Base-by-base conservation (phyloP, 1,284 basidiomycete species). In the Heterobasidion annosum region DNA sequence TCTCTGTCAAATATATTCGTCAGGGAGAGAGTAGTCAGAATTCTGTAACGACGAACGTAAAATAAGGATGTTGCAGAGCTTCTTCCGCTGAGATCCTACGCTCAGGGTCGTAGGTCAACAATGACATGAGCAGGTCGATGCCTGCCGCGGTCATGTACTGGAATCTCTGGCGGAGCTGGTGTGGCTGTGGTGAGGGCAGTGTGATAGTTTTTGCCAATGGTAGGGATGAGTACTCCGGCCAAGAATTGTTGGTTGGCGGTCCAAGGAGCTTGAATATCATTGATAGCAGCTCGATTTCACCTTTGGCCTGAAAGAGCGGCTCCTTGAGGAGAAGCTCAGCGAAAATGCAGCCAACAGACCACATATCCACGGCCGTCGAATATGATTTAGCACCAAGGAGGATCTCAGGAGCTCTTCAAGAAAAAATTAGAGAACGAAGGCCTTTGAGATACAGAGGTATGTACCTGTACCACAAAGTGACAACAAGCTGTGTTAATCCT, bases 271-370 rank as follows among this genome's bases (percentile, higher is more conserved):
- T 91, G 73, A 96, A 96, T 52, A 99, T 94, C 85, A 92, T 89
- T 48, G 82, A 82, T 51, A 99, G 76, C 60, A 99, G 86, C 65
- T 99, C 96, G 12, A 95, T 76, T 69, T 99, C 97, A 48, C 88
- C 87, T 65, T 94, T 90, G n/a, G 95, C 95, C 67, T 94, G 93
- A 66, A 99, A 94, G 12, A 99, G 73, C 0, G 97, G 93, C 67
- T 95, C 93, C 59, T 92, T 93, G 60, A 93, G 77, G 61, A 99
- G 82, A 45, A 99, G 77, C 68, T 99, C 97, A 25, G 91, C 96
- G 67, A 99, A 98, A 62, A 99, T 98, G 74, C 97, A 99, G 3
- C 97, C 97, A n/a, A 99, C 88, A 49, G 93, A 97, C 97, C 97
- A 99, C 85, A 99, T 88, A 69, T 99, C 97, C 61, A 99, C 86